Evolutionary conservation across 768 basidiomycete genomes (phyloP).

Genomic region (Exidia glandulosa): DNA sequence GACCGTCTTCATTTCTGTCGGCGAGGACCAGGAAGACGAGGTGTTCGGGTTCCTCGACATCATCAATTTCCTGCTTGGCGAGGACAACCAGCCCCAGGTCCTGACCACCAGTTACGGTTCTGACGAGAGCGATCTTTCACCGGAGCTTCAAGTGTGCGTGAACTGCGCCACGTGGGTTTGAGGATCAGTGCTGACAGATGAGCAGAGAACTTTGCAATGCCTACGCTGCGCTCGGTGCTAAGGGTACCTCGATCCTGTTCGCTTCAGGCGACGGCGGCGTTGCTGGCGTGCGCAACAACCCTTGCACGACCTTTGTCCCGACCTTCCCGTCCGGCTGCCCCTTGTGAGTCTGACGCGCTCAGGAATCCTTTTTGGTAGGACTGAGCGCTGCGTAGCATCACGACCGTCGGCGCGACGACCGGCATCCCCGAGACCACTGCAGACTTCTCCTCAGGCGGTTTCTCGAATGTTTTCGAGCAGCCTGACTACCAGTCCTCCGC

Average conservation of each 20-base stretch:
- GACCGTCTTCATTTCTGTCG: slow-evolving; percentile 49
- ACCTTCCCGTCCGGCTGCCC: slow-evolving; percentile 24
- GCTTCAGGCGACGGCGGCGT: slow-evolving; percentile 45
- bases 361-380: not conserved
- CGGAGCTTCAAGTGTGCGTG: slow-evolving; percentile 30
- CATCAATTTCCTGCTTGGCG: slow-evolving; percentile 29
- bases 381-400: not conserved
- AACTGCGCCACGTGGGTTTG: not conserved
- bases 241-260: slow-evolving; percentile 53
- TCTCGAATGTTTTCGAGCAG: slow-evolving; percentile 33
- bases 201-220: slow-evolving; percentile 16
- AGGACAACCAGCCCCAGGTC: slow-evolving; percentile 41
- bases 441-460: slow-evolving; percentile 58
- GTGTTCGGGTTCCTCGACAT: slow-evolving; percentile 42
- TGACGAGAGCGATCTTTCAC: slow-evolving; percentile 29
- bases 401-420: not conserved
- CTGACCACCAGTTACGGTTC: slow-evolving; percentile 56
- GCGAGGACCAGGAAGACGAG: slow-evolving; percentile 33
- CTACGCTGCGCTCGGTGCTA: slow-evolving; percentile 36
- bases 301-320: slow-evolving; percentile 18
- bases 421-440: not conserved
- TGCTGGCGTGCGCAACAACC: slow-evolving; percentile 15
- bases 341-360: slow-evolving; percentile 10
- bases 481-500: slow-evolving; percentile 28
- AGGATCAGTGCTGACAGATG: not conserved